A percentile compares a stretch with the other conserved stretches of the same genome.
Evolutionary conservation across 176 grass and related monocot species (phyloP).

Genomic region (Eremochloa ophiuroides): DNA sequence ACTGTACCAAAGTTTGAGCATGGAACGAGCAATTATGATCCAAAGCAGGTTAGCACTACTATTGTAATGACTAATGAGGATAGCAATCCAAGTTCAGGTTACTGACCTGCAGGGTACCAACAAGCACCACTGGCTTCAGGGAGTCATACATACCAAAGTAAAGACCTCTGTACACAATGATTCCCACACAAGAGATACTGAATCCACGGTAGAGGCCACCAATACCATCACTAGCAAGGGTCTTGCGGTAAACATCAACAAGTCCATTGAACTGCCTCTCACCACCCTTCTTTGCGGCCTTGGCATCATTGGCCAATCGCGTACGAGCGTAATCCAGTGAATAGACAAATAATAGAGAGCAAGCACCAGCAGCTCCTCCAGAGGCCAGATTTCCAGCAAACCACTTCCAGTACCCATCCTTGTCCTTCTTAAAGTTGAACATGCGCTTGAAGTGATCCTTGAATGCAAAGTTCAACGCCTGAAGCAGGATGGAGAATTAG

Average conservation of each 20-base stretch:
- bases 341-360: constrained; percentile 63
- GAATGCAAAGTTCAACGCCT: constrained; percentile 69
- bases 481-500: background rate
- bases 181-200: constrained; percentile 59
- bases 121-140: constrained; percentile 60
- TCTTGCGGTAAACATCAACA: constrained; percentile 59
- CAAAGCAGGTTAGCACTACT: background rate
- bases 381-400: constrained; percentile 64
- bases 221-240: constrained; percentile 46
- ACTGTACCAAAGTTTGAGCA: background rate
- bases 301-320: constrained; percentile 59
- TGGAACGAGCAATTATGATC: background rate
- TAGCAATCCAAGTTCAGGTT: background rate
- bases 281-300: constrained; percentile 57
- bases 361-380: constrained; percentile 64
- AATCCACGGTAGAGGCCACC: constrained; percentile 60
- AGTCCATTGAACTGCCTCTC: constrained; percentile 63
- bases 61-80: background rate
- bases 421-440: constrained; percentile 79
- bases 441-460: constrained; percentile 74
- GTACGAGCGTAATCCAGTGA: constrained; percentile 65
- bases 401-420: constrained; percentile 73
- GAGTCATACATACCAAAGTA: constrained; percentile 73
- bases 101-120: constrained; percentile 47
- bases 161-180: constrained; percentile 63